These are phyloP conservation scores for Capronia epimyces DNA, from an alignment of 2,329 filamentous ascomycete species.

Conservation along the genomic window DNA sequence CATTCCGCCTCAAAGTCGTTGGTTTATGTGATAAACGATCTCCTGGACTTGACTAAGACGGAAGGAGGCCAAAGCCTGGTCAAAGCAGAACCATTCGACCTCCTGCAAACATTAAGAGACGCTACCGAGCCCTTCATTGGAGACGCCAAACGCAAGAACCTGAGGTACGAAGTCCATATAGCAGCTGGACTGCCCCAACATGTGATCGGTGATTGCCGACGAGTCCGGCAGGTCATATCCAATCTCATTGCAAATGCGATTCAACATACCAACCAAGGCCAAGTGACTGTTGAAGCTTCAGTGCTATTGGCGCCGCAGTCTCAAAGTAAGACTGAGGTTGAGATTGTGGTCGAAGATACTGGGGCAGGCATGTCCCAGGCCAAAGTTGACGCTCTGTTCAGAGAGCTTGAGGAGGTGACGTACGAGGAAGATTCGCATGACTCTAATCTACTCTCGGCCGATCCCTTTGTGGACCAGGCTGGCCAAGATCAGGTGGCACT, in stretches of 20 bases:
- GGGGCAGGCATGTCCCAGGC: conserved; percentile 58
- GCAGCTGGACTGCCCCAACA: conserved; percentile 63
- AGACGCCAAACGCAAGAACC: conserved; percentile 69
- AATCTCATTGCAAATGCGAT: conserved; percentile 83
- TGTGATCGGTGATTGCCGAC: conserved; percentile 72
- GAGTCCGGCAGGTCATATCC: conserved; percentile 73
- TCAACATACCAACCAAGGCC: conserved; percentile 65
- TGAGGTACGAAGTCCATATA: conserved; percentile 63
- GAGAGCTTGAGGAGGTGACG: conserved; percentile 62
- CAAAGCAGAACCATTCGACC: conserved; percentile 74
- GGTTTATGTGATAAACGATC: conserved; percentile 89
- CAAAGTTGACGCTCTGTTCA: conserved; percentile 56
- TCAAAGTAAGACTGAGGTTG: conserved; percentile 55
- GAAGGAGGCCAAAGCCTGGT: conserved; percentile 74
- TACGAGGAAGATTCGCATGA: conserved; percentile 55
- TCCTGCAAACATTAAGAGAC: conserved; percentile 66
- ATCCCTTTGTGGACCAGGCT: conserved; percentile 36
- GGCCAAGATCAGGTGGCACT: conserved; percentile 44
- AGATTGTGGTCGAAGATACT: conserved; percentile 71
- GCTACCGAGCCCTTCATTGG: conserved; percentile 67
- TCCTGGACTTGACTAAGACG: conserved; percentile 80
- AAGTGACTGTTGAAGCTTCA: conserved; percentile 65
- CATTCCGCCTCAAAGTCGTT: conserved; percentile 88
- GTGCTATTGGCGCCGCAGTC: conserved; percentile 40
- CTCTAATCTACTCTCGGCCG: conserved; percentile 53